A percentile compares a stretch with the other conserved stretches of the same genome.
Evolutionary conservation across 495 filamentous ascomycete genomes (phyloP).

Genomic region (Extremus antarcticus): DNA sequence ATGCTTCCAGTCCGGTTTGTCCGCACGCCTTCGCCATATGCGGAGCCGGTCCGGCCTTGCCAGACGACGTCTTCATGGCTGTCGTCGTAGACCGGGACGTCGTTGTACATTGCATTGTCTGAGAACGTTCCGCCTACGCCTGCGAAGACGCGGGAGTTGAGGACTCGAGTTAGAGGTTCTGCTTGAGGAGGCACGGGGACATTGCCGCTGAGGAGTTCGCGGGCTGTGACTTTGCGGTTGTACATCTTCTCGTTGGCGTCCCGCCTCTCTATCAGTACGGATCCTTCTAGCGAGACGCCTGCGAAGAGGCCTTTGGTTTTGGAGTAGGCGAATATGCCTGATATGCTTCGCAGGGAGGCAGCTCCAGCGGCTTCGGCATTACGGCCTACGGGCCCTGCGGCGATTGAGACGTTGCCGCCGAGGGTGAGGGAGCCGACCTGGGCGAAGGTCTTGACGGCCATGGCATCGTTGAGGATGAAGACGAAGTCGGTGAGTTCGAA

Average conservation of each 20-base stretch:
- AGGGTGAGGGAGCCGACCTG: slow-evolving; percentile 83
- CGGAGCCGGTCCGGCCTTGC: slow-evolving; percentile 67
- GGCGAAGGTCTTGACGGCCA: slow-evolving; percentile 87
- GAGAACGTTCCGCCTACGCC: slow-evolving; percentile 42
- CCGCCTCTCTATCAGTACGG: slow-evolving; percentile 78
- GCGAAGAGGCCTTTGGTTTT: slow-evolving; percentile 97
- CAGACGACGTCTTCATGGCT: slow-evolving; percentile 84
- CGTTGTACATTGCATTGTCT: slow-evolving; percentile 75
- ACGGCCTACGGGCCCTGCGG: slow-evolving; percentile 83
- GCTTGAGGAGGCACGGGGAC: slow-evolving; percentile 72
- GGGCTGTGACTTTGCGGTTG: slow-evolving; percentile 67
- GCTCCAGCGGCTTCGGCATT: slow-evolving; percentile 96
- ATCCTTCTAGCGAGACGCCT: slow-evolving; percentile 87
- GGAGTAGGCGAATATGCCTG: slow-evolving; percentile 88
- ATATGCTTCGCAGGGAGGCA: slow-evolving; percentile 78
- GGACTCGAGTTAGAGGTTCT: slow-evolving; percentile 68
- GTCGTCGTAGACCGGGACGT: slow-evolving; percentile 84
- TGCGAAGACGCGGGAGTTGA: slow-evolving; percentile 74
- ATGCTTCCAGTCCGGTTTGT: slow-evolving; percentile 44
- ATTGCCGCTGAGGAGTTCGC: slow-evolving; percentile 64
- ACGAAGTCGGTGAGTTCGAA: slow-evolving; percentile 98
- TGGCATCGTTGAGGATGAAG: slow-evolving; percentile 91
- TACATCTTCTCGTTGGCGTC: slow-evolving; percentile 97
- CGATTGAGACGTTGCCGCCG: slow-evolving; percentile 92
- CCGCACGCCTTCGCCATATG: slow-evolving; percentile 61